phyloP scores from a whole-genome alignment of 805 yeast species.

The Wickerhamomyces bisporus region DNA sequence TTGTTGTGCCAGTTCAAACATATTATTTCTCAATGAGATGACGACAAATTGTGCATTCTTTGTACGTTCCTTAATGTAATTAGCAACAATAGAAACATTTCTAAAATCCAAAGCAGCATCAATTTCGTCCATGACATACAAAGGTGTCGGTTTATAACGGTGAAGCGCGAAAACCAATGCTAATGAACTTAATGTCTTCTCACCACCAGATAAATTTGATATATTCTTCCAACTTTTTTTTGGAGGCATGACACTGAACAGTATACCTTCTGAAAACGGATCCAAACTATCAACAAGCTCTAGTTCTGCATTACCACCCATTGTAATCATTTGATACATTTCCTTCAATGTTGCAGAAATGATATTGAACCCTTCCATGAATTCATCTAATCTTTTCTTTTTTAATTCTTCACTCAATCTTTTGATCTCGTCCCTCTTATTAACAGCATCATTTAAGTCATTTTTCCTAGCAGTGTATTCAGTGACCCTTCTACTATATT shows the following conservation, averaged over 20 bases:
- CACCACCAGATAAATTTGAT: slow-evolving; percentile 95
- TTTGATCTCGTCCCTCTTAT: slow-evolving; percentile 58
- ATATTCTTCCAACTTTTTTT: slow-evolving; percentile 97
- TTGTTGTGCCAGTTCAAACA: slow-evolving; percentile 95
- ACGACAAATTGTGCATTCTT: slow-evolving; percentile 96
- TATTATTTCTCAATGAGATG: slow-evolving; percentile 89
- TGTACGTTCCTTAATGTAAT: slow-evolving; percentile 91
- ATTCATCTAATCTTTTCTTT: slow-evolving; percentile 74
- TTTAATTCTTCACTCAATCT: slow-evolving; percentile 61
- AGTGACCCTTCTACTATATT: slow-evolving; percentile 60
- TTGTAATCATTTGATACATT: slow-evolving; percentile 97
- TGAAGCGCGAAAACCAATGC: slow-evolving; percentile 96
- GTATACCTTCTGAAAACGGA: slow-evolving; percentile 96
- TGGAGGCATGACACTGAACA: slow-evolving; percentile 98
- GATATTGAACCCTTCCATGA: slow-evolving; percentile 85
- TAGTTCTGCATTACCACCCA: slow-evolving; percentile 98
- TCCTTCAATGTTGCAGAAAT: slow-evolving; percentile 88
- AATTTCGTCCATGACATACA: slow-evolving; percentile 98
- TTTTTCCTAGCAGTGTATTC: slow-evolving; percentile 61
- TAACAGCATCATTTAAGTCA: slow-evolving; percentile 66
- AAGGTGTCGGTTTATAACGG: slow-evolving; percentile 92
- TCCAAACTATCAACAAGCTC: slow-evolving; percentile 93
- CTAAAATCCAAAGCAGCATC: slow-evolving; percentile 98
- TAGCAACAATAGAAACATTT: slow-evolving; percentile 96
- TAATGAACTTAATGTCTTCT: slow-evolving; percentile 88